Conservation (phyloP, 2,329 filamentous ascomycete species). For the Aspergillus fumigatus region DNA sequence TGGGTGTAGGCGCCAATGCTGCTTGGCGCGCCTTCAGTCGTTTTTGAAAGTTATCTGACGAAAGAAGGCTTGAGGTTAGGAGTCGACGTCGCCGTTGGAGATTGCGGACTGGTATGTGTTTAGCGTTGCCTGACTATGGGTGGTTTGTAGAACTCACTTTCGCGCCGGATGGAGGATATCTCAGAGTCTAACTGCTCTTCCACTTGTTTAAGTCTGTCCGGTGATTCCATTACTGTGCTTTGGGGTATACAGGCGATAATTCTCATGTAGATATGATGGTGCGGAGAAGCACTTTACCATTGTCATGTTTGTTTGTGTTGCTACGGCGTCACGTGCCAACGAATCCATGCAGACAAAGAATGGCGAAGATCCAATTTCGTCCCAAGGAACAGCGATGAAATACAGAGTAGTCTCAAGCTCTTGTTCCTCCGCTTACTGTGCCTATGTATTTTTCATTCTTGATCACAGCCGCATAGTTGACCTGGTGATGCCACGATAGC, state of each 20-base stretch:
- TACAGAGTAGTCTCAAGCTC: background rate
- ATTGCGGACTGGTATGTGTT: conserved; percentile 30
- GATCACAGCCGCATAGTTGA: background rate
- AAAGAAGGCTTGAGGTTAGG: conserved; percentile 39
- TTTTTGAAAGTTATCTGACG: conserved; percentile 35
- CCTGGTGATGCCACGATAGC: background rate
- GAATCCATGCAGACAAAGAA: background rate
- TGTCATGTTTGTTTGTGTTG: background rate
- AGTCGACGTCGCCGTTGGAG: conserved; percentile 37
- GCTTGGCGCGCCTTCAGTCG: conserved; percentile 11
- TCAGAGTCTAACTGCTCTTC: conserved; percentile 36
- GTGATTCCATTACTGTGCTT: background rate
- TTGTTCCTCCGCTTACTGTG: background rate
- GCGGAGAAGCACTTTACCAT: background rate
- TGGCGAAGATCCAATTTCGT: background rate
- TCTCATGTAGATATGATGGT: background rate
- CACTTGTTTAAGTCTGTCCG: background rate
- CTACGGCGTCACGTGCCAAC: background rate
- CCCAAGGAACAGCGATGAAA: no score
- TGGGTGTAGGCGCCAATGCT: background rate
- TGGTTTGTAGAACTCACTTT: conserved; percentile 29
- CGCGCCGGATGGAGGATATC: conserved; percentile 36
- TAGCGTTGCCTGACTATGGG: conserved; percentile 4
- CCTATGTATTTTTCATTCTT: no score
- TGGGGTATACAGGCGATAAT: background rate